A percentile compares a stretch with the other conserved stretches of the same genome.
Evolutionary conservation across 2,329 filamentous ascomycete genomes (phyloP).

Genomic region (Stagonosporopsis cucurbitacearum): DNA sequence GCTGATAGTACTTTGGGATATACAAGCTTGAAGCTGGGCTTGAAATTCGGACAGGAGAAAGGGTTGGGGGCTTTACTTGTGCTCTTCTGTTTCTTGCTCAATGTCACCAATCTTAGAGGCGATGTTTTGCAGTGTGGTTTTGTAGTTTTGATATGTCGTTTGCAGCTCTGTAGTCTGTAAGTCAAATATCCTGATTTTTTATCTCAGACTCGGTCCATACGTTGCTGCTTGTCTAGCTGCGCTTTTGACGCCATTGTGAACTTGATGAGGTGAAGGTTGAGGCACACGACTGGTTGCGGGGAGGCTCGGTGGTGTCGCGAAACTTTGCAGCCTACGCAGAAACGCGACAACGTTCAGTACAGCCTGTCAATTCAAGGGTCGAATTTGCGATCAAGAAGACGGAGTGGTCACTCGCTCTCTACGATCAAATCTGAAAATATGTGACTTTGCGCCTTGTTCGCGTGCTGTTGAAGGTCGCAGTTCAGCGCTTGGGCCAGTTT

Average conservation of each 20-base stretch:
- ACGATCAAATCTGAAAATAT: not conserved
- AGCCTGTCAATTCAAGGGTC: not conserved
- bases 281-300: conserved; percentile 25
- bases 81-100: conserved; percentile 95
- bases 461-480: not conserved
- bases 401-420: not conserved
- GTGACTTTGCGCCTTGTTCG: not conserved
- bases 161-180: conserved; percentile 69
- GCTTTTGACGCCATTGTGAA: conserved; percentile 58
- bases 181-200: not conserved
- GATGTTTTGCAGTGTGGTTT: conserved; percentile 82
- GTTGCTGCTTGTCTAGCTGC: conserved; percentile 76
- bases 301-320: conserved; percentile 26
- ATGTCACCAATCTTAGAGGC: conserved; percentile 97
- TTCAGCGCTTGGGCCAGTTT: conserved; percentile 32
- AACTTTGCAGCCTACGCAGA: not conserved
- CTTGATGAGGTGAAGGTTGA: conserved; percentile 3
- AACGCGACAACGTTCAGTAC: not conserved
- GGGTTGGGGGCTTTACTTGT: conserved; percentile 73
- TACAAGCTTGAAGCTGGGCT: not conserved
- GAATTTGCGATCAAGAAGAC: not conserved
- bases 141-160: conserved; percentile 78
- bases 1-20: not conserved
- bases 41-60: not conserved
- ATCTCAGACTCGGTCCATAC: conserved; percentile 48